These are phyloP conservation scores for Backusella tuberculispora DNA, from an alignment of 192 early-diverging fungal species.

Conservation along the genomic window DNA sequence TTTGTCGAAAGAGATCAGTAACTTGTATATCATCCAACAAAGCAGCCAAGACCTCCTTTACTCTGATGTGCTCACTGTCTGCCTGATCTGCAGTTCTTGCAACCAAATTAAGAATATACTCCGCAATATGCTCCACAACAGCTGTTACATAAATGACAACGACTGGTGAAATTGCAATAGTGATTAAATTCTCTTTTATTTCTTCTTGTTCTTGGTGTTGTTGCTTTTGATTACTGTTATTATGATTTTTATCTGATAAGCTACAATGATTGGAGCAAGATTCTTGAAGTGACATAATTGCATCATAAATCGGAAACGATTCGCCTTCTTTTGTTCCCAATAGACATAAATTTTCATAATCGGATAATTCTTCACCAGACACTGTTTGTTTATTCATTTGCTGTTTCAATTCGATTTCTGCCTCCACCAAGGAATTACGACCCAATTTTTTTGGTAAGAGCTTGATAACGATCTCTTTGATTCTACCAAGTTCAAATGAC, in stretches of 20 bases:
- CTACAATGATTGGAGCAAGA: constrained; percentile 58
- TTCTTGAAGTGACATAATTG: constrained; percentile 49
- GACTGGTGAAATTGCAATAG: constrained; percentile 35
- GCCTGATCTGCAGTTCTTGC: constrained; percentile 54
- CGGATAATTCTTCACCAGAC: constrained; percentile 28
- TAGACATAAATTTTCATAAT: constrained; percentile 38
- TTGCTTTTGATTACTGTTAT: neutral
- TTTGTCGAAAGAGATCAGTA: constrained; percentile 46
- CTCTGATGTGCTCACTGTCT: constrained; percentile 52
- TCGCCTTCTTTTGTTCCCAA: constrained; percentile 22
- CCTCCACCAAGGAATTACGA: constrained; percentile 61
- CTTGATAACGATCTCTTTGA: constrained; percentile 50
- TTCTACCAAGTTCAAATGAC: constrained; percentile 52
- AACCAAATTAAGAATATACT: constrained; percentile 55
- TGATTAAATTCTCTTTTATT: neutral
- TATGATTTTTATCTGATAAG: constrained; percentile 42
- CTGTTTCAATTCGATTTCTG: constrained; percentile 60
- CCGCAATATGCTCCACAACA: constrained; percentile 60
- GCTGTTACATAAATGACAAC: constrained; percentile 61
- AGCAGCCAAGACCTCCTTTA: constrained; percentile 53
- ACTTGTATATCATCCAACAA: constrained; percentile 57
- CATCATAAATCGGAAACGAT: constrained; percentile 35
- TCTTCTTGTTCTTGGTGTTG: no score
- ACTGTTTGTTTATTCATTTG: constrained; percentile 45
- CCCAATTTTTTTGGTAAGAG: constrained; percentile 55